Base-by-base conservation (phyloP, 139 green algal genomes). In the Zygnema circumcarinatum region DNA sequence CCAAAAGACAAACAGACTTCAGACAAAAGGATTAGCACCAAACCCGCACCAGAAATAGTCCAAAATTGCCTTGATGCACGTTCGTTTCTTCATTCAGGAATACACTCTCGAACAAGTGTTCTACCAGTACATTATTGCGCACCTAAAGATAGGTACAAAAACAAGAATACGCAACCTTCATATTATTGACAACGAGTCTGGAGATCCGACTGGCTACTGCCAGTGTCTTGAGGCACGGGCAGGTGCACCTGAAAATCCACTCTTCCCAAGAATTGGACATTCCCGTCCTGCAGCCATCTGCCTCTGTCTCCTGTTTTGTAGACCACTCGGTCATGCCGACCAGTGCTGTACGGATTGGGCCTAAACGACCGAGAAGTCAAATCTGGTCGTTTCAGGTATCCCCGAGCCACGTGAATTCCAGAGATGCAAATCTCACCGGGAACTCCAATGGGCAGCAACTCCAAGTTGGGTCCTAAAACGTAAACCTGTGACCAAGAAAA, bases 241-340 rank as follows among this genome's bases (percentile, higher is more conserved):
- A n/a, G n/a, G n/a, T n/a, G n/a, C 7, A 83, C 75, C 80, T 89
- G 84, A 35, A 81, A 81, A 20, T 90, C 85, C 21, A 90, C 38
- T 20, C 85, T 56, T 32, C 85, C 85, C 0, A 90, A 1, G 25
- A 83, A 90, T 11, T 90, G 56, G 31, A 90, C 35, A 67, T n/a
- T 54, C 39, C 85, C 85, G 41, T 89, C 80, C 40, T 42, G n/a
- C n/a, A 87, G n/a, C 85, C 85, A 90, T 25, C 81, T 36, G 38
- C 35, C 29, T 1, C 62, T 35, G 62, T 90, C 85, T 29, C 85
- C 83, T 11, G 85, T 90, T 21, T 41, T 39, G 67, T 90, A 89
- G 7, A 90, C 35, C 39, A 78, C 42, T 36, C 72, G 0, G n/a
- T 88, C 79, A 52, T 83, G 54, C 1, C 29, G 29, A 35, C 80